A percentile compares a stretch with the other conserved stretches of the same genome.
Conservation (phyloP, 768 basidiomycete genomes). For the Botryobasidium botryosum region DNA sequence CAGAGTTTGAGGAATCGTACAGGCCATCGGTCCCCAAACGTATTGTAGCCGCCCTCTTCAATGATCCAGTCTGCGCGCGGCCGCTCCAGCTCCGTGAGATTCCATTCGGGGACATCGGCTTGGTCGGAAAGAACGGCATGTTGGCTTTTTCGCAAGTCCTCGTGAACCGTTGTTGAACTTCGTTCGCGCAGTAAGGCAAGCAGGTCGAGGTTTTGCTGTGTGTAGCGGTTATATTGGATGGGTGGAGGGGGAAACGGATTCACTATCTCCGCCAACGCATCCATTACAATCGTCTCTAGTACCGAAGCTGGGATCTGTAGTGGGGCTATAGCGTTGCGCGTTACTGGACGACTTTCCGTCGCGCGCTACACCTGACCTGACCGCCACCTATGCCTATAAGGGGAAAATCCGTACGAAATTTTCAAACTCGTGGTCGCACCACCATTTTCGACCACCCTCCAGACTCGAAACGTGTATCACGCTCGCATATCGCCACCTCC, state of each 20-base stretch:
- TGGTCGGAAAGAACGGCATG: conserved; percentile 52
- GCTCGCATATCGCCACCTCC: too few relatives aligned
- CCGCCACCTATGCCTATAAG: too few relatives aligned
- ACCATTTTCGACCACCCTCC: too few relatives aligned
- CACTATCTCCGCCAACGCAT: conserved; percentile 1
- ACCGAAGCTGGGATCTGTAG: too few relatives aligned
- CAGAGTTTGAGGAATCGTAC: too few relatives aligned
- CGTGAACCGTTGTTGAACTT: conserved; percentile 27
- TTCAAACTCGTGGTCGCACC: too few relatives aligned
- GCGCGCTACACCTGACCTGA: too few relatives aligned
- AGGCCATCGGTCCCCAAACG: conserved; percentile 83
- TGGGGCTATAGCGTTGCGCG: too few relatives aligned
- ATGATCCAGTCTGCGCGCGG: conserved; percentile 84
- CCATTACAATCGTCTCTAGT: too few relatives aligned
- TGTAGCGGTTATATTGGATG: conserved; percentile 65
- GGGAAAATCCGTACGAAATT: too few relatives aligned
- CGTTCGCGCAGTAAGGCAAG: conserved; percentile 35
- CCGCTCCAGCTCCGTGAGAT: conserved; percentile 58
- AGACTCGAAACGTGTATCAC: too few relatives aligned
- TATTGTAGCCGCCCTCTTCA: conserved; percentile 64
- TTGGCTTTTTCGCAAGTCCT: conserved; percentile 32
- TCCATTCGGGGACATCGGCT: conserved; percentile 59
- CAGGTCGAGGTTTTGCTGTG: conserved; percentile 52
- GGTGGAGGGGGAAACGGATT: conserved; percentile 86
- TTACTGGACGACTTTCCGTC: too few relatives aligned